Evolutionary conservation across 75 land plant genomes (phyloP), one percentile per base, ranked within the genome.

Genomic region (Cupressus sempervirens): DNA sequence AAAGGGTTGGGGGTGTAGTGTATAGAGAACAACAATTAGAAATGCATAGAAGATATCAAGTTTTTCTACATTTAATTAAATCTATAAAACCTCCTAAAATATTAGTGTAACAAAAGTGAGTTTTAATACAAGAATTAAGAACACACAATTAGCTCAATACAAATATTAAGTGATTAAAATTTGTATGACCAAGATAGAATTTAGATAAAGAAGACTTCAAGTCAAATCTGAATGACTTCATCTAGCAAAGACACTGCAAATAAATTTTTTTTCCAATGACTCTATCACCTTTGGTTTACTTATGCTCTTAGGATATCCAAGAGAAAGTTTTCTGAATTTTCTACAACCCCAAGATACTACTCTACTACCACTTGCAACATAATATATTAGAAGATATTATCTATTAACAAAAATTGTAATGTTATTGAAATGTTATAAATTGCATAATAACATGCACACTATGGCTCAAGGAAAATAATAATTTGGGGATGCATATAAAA

Each of bases 141-240:
- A 11, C 74, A 32, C 32, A 70, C 74, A 70, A 70, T 70, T 70
- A 70, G 30, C 12, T 70, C 3, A 70, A 32, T 70, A 70, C 35
- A 29, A 70, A 35, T 32, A 70, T 9, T 30, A 2, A 32, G 34
- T 30, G 35, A 20, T 11, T 30, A 30, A 32, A 38, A 70, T 12
- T 10, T 5, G 23, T 5, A 23, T 62, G n/a, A 23, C 67, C 26
- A 70, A 70, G 7, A 30, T 30, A 30, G 1, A 11, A 30, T 70
- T 30, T 29, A 14, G 84, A 76, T 29, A 46, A 77, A 13, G 46
- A 45, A 40, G n/a, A 95, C 97, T 97, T 88, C 98, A 88, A 87
- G 95, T 93, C 89, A 97, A 95, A 13, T 94, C 98, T 56, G 98
- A 94, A 87, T 97, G 99, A 85, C 86, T 95, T 98, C 99, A 97